Evolutionary conservation across 768 basidiomycete species (phyloP).

Genomic region (Tephrocybe sp.): DNA sequence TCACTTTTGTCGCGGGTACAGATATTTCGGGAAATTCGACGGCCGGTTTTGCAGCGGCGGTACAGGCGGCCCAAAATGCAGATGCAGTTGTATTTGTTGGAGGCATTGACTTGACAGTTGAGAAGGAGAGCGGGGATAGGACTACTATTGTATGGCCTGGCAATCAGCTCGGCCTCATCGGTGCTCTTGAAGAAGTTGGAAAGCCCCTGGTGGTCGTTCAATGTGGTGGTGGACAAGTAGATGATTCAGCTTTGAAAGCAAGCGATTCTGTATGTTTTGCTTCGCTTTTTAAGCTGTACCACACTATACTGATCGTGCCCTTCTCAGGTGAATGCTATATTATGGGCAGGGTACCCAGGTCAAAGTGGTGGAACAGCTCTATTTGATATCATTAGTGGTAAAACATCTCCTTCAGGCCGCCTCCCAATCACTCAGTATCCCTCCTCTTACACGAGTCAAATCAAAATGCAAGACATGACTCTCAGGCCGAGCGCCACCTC

Average conservation of each 20-base stretch:
- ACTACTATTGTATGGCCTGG: conserved; percentile 52
- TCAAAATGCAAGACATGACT: conserved; percentile 58
- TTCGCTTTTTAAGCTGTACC: not conserved
- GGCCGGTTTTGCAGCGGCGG: conserved; percentile 46
- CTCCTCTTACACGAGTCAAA: conserved; percentile 40
- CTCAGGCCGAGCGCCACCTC: conserved; percentile 45
- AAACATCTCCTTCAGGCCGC: conserved; percentile 51
- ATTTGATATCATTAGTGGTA: conserved; percentile 52
- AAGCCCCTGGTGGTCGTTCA: conserved; percentile 55
- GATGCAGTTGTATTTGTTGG: conserved; percentile 53
- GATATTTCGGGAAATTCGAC: conserved; percentile 36
- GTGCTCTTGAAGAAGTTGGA: conserved; percentile 38
- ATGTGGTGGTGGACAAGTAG: conserved; percentile 57
- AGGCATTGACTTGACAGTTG: conserved; percentile 50
- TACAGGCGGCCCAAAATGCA: conserved; percentile 45
- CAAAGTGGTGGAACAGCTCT: conserved; percentile 54
- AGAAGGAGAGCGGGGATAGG: conserved; percentile 48
- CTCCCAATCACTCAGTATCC: conserved; percentile 55
- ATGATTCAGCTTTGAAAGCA: conserved; percentile 42
- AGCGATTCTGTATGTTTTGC: conserved; percentile 34
- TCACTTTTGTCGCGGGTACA: conserved; percentile 44
- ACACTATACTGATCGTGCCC: not conserved
- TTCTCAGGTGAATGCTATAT: conserved; percentile 45
- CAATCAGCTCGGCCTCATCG: conserved; percentile 48
- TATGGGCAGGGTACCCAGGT: conserved; percentile 59